Percentiles rank a stretch among this genome's conserved stretches.
phyloP scores from a whole-genome alignment of 192 early-diverging fungal species.

The Bifiguratus adelaidae region DNA sequence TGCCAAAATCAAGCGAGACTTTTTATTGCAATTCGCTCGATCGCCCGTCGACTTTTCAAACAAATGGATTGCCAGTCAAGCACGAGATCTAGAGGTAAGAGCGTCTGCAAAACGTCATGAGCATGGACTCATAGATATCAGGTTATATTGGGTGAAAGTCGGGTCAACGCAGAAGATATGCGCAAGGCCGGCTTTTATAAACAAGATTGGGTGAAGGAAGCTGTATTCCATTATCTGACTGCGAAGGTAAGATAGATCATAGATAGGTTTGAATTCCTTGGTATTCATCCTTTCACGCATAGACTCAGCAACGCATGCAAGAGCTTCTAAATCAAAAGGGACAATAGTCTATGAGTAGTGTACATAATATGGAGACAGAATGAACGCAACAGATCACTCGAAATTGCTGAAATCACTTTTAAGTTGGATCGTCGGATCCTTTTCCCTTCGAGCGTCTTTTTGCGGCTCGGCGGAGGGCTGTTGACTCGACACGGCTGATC shows the following conservation, averaged over 20 bases:
- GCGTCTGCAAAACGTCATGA: neutral
- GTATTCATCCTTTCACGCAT: neutral
- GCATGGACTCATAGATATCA: slow-evolving; percentile 10
- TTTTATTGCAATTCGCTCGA: slow-evolving; percentile 76
- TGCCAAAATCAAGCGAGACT: slow-evolving; percentile 85
- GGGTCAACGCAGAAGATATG: slow-evolving; percentile 66
- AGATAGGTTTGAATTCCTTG: neutral
- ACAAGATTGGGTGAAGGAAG: slow-evolving; percentile 75
- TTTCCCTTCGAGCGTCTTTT: slow-evolving; percentile 9
- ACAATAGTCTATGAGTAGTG: too few species aligned
- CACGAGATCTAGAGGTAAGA: slow-evolving; percentile 78
- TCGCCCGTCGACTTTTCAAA: slow-evolving; percentile 87
- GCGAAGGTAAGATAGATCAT: slow-evolving; percentile 32
- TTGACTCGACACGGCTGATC: slow-evolving; percentile 28
- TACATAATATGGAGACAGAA: too few species aligned
- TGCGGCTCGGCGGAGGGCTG: slow-evolving; percentile 20
- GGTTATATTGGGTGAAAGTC: slow-evolving; percentile 63
- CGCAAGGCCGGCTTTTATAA: slow-evolving; percentile 62
- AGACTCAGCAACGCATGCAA: slow-evolving; percentile 24
- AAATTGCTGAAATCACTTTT: slow-evolving; percentile 26
- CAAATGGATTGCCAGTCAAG: slow-evolving; percentile 89
- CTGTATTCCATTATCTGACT: slow-evolving; percentile 81
- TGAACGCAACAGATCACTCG: too few species aligned
- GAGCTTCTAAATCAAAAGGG: slow-evolving; percentile 17
- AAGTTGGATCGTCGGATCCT: slow-evolving; percentile 27